phyloP scores from a whole-genome alignment of 2,329 filamentous ascomycete species.

The Penicillium sp. region DNA sequence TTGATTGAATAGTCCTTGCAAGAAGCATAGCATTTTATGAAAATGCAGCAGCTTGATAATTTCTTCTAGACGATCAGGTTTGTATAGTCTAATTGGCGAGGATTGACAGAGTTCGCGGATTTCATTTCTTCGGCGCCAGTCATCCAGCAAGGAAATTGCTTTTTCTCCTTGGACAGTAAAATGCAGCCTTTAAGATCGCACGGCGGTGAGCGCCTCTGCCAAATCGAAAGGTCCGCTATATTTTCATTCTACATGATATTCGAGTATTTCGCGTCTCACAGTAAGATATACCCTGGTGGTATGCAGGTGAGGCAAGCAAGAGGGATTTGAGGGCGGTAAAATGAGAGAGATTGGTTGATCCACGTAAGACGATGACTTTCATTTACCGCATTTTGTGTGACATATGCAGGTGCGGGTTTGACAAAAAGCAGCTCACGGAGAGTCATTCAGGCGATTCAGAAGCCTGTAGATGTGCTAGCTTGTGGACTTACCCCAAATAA shows the following conservation, averaged over 20 bases:
- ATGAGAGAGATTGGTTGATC: too few relatives aligned
- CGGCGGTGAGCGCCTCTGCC: slow-evolving; percentile 18
- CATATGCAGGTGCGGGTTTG: too few relatives aligned
- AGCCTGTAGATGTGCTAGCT: too few relatives aligned
- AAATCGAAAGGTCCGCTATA: slow-evolving; percentile 16
- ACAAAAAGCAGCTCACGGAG: too few relatives aligned
- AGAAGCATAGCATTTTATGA: slow-evolving; percentile 3
- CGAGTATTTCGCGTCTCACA: slow-evolving; percentile 7
- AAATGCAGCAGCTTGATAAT: slow-evolving; percentile 7
- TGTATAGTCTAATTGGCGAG: not conserved
- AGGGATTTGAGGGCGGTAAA: slow-evolving; percentile 5
- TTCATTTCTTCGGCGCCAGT: slow-evolving; percentile 16
- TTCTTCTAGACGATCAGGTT: slow-evolving; percentile 9
- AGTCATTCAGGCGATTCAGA: too few relatives aligned
- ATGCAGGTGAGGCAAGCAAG: slow-evolving; percentile 14
- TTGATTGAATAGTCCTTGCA: slow-evolving; percentile 3
- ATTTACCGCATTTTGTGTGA: too few relatives aligned
- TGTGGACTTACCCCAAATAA: too few relatives aligned
- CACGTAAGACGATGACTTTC: too few relatives aligned
- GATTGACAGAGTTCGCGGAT: not conserved
- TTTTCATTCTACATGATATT: not conserved
- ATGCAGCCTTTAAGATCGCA: slow-evolving; percentile 15
- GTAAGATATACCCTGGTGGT: slow-evolving; percentile 13
- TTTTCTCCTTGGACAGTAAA: slow-evolving; percentile 1
- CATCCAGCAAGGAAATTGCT: slow-evolving; percentile 17